phyloP scores from a whole-genome alignment of 441 rosid genomes.

The Brassica hybrid region DNA sequence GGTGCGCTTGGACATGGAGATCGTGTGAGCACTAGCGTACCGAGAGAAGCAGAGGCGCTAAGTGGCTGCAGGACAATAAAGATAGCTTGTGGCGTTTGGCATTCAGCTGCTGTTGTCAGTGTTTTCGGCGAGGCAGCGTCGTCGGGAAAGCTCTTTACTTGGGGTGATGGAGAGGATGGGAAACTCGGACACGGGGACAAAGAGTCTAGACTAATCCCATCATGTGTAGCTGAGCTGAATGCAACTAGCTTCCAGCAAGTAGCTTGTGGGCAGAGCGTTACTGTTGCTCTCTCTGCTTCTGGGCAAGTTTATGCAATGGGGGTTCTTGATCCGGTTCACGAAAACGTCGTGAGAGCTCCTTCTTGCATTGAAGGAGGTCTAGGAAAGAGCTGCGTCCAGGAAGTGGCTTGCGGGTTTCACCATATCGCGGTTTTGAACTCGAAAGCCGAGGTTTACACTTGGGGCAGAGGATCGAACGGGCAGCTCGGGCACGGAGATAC shows the following conservation, averaged over 20 bases:
- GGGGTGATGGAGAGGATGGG: constrained; percentile 82
- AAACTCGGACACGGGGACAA: constrained; percentile 74
- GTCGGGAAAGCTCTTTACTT: constrained; percentile 65
- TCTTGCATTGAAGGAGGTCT: constrained; percentile 57
- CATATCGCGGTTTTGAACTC: constrained; percentile 67
- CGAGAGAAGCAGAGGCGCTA: constrained; percentile 69
- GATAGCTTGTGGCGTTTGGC: constrained; percentile 77
- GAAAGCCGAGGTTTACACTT: constrained; percentile 68
- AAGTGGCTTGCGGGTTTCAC: constrained; percentile 71
- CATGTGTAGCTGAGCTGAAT: constrained; percentile 53
- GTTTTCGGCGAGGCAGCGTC: constrained; percentile 47
- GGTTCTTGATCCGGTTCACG: constrained; percentile 52
- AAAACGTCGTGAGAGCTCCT: constrained; percentile 53
- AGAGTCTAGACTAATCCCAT: constrained; percentile 62
- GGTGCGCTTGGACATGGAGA: constrained; percentile 79
- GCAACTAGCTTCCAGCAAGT: constrained; percentile 60
- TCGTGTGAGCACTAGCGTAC: constrained; percentile 52
- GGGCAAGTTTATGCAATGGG: constrained; percentile 72
- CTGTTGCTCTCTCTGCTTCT: constrained; percentile 60
- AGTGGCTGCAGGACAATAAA: constrained; percentile 56
- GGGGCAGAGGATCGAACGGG: constrained; percentile 80
- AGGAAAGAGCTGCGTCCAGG: constrained; percentile 61
- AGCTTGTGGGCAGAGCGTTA: constrained; percentile 69
- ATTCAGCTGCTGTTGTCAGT: constrained; percentile 72
- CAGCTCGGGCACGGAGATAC: constrained; percentile 74